phyloP scores from a whole-genome alignment of 805 yeast species.

The Kodamaea leandrae region DNA sequence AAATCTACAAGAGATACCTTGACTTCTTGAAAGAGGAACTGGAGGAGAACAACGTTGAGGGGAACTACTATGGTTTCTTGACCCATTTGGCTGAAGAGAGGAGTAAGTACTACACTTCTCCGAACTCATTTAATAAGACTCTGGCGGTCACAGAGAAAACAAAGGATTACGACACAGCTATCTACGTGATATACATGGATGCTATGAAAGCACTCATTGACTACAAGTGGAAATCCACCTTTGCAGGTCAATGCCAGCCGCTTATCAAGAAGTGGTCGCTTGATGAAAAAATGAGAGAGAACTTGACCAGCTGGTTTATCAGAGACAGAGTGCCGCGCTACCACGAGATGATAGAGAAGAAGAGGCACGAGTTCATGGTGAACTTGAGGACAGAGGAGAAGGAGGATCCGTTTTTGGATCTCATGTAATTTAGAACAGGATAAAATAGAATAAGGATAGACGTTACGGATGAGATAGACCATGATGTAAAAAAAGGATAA shows the following conservation, averaged over 20 bases:
- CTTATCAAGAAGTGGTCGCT: slow-evolving; percentile 39
- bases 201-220: slow-evolving; percentile 28
- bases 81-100: slow-evolving; percentile 14
- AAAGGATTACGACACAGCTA: slow-evolving; percentile 9
- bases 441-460: neutral
- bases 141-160: slow-evolving; percentile 7
- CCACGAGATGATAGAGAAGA: slow-evolving; percentile 21
- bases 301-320: slow-evolving; percentile 22
- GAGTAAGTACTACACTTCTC: slow-evolving; percentile 13
- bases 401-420: slow-evolving; percentile 32
- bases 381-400: slow-evolving; percentile 22
- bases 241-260: slow-evolving; percentile 28
- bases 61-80: slow-evolving; percentile 24
- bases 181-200: slow-evolving; percentile 16
- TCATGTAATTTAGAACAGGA: slow-evolving; percentile 19
- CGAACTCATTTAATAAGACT: slow-evolving; percentile 20
- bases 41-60: slow-evolving; percentile 16
- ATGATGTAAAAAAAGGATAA: neutral
- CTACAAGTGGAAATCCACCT: slow-evolving; percentile 25
- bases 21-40: slow-evolving; percentile 23
- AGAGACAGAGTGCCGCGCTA: slow-evolving; percentile 20
- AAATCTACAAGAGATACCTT: slow-evolving; percentile 24
- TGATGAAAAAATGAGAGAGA: slow-evolving; percentile 25
- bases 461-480: neutral
- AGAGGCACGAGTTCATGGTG: slow-evolving; percentile 24